These are phyloP conservation scores for Gliomastix tumulicola DNA, from an alignment of 2,329 filamentous ascomycete species.

Conservation along the genomic window DNA sequence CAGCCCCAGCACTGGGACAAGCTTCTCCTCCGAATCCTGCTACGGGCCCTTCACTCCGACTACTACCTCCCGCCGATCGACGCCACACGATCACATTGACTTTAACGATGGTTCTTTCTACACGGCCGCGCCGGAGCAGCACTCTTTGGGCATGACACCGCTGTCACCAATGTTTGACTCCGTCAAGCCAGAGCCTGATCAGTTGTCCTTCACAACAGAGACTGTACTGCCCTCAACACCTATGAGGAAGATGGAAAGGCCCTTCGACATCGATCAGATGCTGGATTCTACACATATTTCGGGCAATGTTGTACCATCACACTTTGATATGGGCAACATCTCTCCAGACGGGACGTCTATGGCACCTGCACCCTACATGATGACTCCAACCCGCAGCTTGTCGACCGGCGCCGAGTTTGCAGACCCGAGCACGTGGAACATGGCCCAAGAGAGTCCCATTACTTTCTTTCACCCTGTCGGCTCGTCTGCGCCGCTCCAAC, in stretches of 20 bases:
- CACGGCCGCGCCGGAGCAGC: constrained; percentile 11
- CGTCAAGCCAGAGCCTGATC: constrained; percentile 24
- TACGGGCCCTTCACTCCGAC: constrained; percentile 38
- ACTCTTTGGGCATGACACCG: constrained; percentile 25
- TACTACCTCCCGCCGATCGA: constrained; percentile 33
- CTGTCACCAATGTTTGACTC: constrained; percentile 24
- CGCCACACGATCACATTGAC: constrained; percentile 29
- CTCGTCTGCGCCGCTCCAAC: too few species aligned
- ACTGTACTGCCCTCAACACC: constrained; percentile 25
- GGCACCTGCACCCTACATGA: constrained; percentile 25
- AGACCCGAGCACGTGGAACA: constrained; percentile 29
- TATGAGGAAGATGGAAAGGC: constrained; percentile 25
- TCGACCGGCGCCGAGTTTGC: constrained; percentile 29
- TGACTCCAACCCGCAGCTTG: constrained; percentile 30
- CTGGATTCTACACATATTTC: too few species aligned
- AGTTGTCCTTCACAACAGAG: constrained; percentile 21
- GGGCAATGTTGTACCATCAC: constrained; percentile 24
- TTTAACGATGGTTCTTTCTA: constrained; percentile 25
- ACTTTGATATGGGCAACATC: constrained; percentile 25
- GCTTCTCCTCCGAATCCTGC: constrained; percentile 30
- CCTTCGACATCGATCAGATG: constrained; percentile 25
- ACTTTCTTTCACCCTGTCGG: too few species aligned
- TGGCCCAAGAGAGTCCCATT: constrained; percentile 31
- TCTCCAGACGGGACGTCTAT: constrained; percentile 24
- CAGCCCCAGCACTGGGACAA: constrained; percentile 23